Evolutionary conservation across 2,329 filamentous ascomycete species (phyloP).

Genomic region (Thermoascus crustaceus): DNA sequence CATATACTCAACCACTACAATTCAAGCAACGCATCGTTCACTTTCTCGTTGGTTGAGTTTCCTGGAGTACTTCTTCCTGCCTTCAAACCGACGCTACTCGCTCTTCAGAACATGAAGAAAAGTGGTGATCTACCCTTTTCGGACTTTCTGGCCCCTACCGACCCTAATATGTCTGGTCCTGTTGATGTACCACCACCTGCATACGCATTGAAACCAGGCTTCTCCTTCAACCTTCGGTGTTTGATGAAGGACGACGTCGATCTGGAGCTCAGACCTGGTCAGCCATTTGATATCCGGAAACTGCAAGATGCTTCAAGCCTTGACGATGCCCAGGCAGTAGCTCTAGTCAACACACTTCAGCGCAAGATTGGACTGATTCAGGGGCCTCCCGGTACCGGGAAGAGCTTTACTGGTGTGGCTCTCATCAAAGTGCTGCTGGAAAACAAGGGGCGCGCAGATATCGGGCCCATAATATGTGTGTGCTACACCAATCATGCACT

Average conservation of each 20-base stretch:
- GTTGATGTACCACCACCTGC: slow-evolving; percentile 38
- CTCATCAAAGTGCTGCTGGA: slow-evolving; percentile 43
- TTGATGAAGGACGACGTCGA: slow-evolving; percentile 17
- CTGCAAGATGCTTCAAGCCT: slow-evolving; percentile 37
- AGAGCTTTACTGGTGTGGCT: slow-evolving; percentile 53
- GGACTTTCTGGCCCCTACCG: slow-evolving; percentile 30
- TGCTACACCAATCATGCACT: slow-evolving; percentile 49
- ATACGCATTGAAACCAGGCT: slow-evolving; percentile 44
- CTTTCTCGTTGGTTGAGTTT: no score
- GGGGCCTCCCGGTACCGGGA: slow-evolving; percentile 64
- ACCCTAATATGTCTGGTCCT: slow-evolving; percentile 7
- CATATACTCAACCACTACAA: slow-evolving; percentile 4
- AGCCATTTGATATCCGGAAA: slow-evolving; percentile 21
- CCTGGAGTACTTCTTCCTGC: slow-evolving; percentile 52
- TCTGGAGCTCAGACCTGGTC: slow-evolving; percentile 19
- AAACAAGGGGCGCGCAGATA: slow-evolving; percentile 19
- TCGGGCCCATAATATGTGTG: slow-evolving; percentile 43
- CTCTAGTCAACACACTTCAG: slow-evolving; percentile 47
- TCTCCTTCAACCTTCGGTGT: slow-evolving; percentile 36
- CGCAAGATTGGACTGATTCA: slow-evolving; percentile 55
- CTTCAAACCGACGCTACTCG: slow-evolving; percentile 50
- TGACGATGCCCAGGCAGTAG: slow-evolving; percentile 44
- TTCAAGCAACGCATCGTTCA: no score
- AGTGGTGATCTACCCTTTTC: slow-evolving; percentile 42
- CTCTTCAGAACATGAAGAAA: slow-evolving; percentile 47